phyloP scores from a whole-genome alignment of 495 filamentous ascomycete genomes.

The Daldinia loculata region DNA sequence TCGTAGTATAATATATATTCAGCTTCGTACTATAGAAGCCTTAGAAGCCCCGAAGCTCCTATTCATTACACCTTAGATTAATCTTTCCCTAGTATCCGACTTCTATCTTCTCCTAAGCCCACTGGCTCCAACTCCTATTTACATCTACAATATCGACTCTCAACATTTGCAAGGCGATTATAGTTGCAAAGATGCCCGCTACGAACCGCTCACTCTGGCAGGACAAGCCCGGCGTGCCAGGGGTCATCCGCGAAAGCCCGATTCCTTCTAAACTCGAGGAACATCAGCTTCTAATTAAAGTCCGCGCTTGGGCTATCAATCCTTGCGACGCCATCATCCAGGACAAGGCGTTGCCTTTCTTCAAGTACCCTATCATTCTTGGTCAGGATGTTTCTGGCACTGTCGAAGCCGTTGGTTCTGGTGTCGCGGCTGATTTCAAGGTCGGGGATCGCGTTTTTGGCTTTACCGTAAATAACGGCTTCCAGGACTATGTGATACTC shows the following conservation, averaged over 20 bases:
- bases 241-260: not conserved
- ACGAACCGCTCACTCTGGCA: not conserved
- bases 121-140: not conserved
- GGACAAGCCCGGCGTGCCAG: not conserved
- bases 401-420: conserved; percentile 22
- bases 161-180: too few species aligned
- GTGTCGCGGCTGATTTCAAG: conserved; percentile 11
- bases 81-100: not conserved
- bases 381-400: conserved; percentile 24
- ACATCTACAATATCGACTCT: not conserved
- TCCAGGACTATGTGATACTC: conserved; percentile 23
- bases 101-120: not conserved
- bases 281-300: conserved; percentile 7
- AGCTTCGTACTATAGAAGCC: not conserved
- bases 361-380: conserved; percentile 28
- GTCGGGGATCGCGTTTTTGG: conserved; percentile 24
- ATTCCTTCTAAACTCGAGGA: not conserved
- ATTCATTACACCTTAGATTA: not conserved
- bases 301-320: conserved; percentile 15
- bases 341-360: conserved; percentile 15
- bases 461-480: conserved; percentile 26
- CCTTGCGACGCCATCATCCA: conserved; percentile 26
- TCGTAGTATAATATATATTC: not conserved
- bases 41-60: not conserved
- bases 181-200: not conserved